Conservation (phyloP, 2,329 filamentous ascomycete genomes). For the Pseudogymnoascus sp. region DNA sequence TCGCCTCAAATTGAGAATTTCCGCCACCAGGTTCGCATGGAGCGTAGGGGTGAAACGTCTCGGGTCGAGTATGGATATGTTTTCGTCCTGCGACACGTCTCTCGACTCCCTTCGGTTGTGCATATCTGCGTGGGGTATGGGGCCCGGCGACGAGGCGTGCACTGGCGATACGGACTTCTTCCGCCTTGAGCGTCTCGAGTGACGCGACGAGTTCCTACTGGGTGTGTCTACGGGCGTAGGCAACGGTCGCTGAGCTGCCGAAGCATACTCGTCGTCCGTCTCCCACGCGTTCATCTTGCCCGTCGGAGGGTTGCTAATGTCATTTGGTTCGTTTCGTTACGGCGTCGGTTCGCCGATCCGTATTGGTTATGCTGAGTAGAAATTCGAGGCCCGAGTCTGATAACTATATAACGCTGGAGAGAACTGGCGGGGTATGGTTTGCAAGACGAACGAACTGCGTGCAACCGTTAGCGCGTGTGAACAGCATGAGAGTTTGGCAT, state of each 20-base stretch:
- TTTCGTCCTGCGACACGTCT: constrained; percentile 59
- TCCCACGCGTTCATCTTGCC: constrained; percentile 51
- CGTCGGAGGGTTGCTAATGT: background rate
- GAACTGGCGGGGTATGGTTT: background rate
- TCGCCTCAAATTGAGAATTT: constrained; percentile 78
- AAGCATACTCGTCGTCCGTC: constrained; percentile 55
- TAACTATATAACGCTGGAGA: background rate
- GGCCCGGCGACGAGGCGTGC: constrained; percentile 53
- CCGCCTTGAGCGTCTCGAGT: constrained; percentile 47
- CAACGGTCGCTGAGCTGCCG: constrained; percentile 50
- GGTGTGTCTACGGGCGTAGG: constrained; percentile 67
- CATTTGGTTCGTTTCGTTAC: background rate
- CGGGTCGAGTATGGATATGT: constrained; percentile 68
- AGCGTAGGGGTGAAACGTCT: constrained; percentile 90
- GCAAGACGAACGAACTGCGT: background rate
- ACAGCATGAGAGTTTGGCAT: background rate
- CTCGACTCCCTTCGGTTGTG: constrained; percentile 43
- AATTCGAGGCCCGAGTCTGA: background rate
- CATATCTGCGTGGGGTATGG: constrained; percentile 42
- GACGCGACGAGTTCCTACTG: constrained; percentile 64
- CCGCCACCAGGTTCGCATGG: constrained; percentile 88
- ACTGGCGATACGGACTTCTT: constrained; percentile 57
- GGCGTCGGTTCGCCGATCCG: background rate
- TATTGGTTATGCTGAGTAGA: background rate
- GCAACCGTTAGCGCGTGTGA: background rate